Evolutionary conservation across 2,329 filamentous ascomycete species (phyloP).

Genomic region (Magnaporthiopsis rhizophila): DNA sequence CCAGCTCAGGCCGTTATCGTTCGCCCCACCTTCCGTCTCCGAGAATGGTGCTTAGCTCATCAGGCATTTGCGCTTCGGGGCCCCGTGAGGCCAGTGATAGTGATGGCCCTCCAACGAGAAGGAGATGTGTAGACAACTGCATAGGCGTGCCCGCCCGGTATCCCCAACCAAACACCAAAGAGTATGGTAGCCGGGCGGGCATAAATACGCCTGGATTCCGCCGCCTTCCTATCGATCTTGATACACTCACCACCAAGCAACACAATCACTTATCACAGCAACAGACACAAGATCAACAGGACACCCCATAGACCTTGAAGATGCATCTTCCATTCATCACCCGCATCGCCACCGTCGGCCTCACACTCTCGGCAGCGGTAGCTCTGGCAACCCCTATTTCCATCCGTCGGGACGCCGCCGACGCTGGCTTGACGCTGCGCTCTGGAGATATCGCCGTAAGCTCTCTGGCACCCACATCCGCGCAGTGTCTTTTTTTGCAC

Average conservation of each 20-base stretch:
- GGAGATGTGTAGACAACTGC: neutral
- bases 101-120: neutral
- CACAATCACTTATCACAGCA: neutral
- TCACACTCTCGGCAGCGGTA: neutral
- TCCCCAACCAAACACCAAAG: neutral
- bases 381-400: conserved; percentile 1
- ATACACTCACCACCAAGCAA: neutral
- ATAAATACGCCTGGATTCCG: neutral
- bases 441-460: conserved; percentile 5
- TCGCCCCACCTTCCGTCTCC: neutral
- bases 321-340: conserved; percentile 6
- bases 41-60: neutral
- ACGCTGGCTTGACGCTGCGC: neutral
- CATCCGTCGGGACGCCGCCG: neutral
- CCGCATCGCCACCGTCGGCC: conserved; percentile 6
- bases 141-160: neutral
- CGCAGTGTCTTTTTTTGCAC: too few species aligned
- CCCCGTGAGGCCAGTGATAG: neutral
- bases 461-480: neutral
- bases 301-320: neutral
- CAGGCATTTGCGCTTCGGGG: too few species aligned
- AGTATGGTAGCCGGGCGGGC: neutral
- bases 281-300: neutral
- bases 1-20: neutral
- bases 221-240: neutral